Evolutionary conservation across 2,329 filamentous ascomycete species (phyloP).

Genomic region (Epichloe scottii): DNA sequence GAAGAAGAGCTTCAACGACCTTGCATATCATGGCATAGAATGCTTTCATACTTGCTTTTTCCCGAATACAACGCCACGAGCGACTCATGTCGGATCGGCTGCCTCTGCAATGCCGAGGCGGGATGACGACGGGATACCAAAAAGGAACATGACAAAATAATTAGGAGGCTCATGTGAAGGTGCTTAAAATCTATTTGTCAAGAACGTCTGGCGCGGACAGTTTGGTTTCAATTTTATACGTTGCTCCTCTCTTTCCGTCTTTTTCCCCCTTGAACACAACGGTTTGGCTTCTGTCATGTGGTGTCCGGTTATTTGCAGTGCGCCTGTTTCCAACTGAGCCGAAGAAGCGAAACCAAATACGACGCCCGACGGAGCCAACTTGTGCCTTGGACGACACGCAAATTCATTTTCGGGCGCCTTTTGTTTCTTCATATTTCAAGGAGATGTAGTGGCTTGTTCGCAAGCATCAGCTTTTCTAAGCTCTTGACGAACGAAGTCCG

Average conservation of each 20-base stretch:
- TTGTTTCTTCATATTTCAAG: too few relatives aligned
- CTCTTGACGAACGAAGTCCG: too few relatives aligned
- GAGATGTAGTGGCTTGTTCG: too few relatives aligned
- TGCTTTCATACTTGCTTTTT: background rate
- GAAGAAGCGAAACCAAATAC: too few relatives aligned
- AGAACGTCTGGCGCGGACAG: background rate
- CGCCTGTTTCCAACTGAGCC: too few relatives aligned
- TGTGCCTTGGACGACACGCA: too few relatives aligned
- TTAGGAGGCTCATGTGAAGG: constrained; percentile 2
- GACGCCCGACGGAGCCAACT: too few relatives aligned
- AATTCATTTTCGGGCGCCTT: too few relatives aligned
- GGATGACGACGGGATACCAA: background rate
- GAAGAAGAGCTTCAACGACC: background rate
- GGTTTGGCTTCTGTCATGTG: background rate
- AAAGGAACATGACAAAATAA: background rate
- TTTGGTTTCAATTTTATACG: background rate
- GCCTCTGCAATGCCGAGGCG: background rate
- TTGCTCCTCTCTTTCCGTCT: background rate
- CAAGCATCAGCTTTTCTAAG: too few relatives aligned
- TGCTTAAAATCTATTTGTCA: constrained; percentile 1
- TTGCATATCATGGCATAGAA: constrained; percentile 5
- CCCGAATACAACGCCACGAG: background rate
- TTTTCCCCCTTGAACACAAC: background rate
- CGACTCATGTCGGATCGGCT: background rate
- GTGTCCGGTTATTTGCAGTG: too few relatives aligned